Percentiles rank a stretch among this genome's conserved stretches.
These are phyloP conservation scores for Aspergillus thermomutatus DNA, from an alignment of 2,329 filamentous ascomycete species.

Conservation along the genomic window DNA sequence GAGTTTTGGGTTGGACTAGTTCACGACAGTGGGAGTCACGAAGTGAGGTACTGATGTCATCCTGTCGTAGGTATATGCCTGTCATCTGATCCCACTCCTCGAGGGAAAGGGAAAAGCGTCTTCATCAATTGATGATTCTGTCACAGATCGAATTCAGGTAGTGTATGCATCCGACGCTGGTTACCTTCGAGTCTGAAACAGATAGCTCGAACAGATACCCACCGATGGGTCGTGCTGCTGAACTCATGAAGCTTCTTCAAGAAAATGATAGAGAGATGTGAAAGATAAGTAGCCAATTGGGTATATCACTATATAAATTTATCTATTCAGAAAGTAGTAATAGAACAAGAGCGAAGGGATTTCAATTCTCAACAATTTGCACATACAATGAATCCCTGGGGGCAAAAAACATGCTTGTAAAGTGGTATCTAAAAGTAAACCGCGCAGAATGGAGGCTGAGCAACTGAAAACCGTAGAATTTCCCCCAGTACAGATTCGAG, in stretches of 20 bases:
- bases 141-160: neutral
- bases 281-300: neutral
- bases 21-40: neutral
- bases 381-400: neutral
- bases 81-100: neutral
- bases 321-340: slow-evolving; percentile 1
- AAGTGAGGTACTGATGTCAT: neutral
- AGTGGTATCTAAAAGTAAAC: neutral
- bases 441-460: neutral
- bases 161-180: neutral
- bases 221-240: neutral
- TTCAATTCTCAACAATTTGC: neutral
- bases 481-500: slow-evolving; percentile 18
- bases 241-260: neutral
- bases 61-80: neutral
- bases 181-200: neutral
- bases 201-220: neutral
- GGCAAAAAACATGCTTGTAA: neutral
- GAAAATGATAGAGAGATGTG: neutral
- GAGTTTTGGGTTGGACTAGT: neutral
- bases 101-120: neutral
- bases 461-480: slow-evolving; percentile 4
- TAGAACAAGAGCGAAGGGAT: neutral
- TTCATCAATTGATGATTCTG: neutral
- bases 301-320: slow-evolving; percentile 3